These are phyloP conservation scores for Anastatica hierochuntica DNA, from an alignment of 345 rosid genomes.

Conservation along the genomic window DNA sequence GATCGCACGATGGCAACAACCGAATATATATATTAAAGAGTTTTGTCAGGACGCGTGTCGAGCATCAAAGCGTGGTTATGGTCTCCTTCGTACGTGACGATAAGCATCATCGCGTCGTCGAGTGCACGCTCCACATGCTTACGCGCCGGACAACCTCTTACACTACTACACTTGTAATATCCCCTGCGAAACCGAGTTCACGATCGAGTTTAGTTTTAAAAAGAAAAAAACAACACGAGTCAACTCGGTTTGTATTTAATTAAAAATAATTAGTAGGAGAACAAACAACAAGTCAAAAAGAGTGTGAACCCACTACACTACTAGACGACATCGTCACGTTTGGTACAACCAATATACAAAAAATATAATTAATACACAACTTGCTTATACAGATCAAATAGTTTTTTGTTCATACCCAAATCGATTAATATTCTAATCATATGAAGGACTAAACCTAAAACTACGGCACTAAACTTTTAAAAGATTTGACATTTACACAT, in stretches of 20 bases:
- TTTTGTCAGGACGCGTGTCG: constrained; percentile 36
- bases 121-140: constrained; percentile 86
- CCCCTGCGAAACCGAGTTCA: constrained; percentile 40
- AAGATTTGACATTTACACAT: too few relatives aligned
- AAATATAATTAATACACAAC: too few relatives aligned
- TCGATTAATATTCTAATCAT: too few relatives aligned
- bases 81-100: constrained; percentile 83
- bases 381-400: too few relatives aligned
- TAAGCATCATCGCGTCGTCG: constrained; percentile 69
- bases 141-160: constrained; percentile 85
- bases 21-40: constrained; percentile 28
- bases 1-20: too few relatives aligned
- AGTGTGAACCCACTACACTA: constrained; percentile 14
- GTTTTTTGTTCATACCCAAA: too few relatives aligned
- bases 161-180: constrained; percentile 87
- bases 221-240: neutral
- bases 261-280: too few relatives aligned
- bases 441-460: too few relatives aligned
- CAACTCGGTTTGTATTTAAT: neutral
- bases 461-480: too few relatives aligned
- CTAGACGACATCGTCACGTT: constrained; percentile 20
- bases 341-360: constrained; percentile 17
- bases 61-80: constrained; percentile 60
- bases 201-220: neutral
- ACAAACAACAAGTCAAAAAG: constrained; percentile 18